Conservation (phyloP, 129 eudicot species). For the Centrapalus pauciflorus region DNA sequence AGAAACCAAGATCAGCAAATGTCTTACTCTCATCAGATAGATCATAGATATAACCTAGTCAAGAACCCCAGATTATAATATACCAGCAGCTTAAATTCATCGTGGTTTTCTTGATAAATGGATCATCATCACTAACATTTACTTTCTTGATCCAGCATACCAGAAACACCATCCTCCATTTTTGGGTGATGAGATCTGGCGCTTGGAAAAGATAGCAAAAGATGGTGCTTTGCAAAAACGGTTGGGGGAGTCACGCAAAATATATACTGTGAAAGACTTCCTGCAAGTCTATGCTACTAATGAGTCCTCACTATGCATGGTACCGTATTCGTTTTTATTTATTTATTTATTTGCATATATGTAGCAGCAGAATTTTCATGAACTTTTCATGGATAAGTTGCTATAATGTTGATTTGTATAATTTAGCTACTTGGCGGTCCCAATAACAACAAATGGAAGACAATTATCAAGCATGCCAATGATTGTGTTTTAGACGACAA, state of each 20-base stretch:
- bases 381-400: background rate
- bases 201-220: conserved; percentile 70
- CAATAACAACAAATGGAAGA: conserved; percentile 53
- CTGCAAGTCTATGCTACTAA: conserved; percentile 42
- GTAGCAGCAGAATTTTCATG: background rate
- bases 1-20: too few relatives aligned
- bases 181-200: conserved; percentile 68
- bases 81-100: too few relatives aligned
- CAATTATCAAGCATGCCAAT: conserved; percentile 51
- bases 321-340: conserved; percentile 23
- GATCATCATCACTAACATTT: conserved; percentile 5
- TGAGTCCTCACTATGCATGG: conserved; percentile 34
- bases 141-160: conserved; percentile 45
- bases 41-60: too few relatives aligned
- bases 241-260: conserved; percentile 20
- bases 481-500: conserved; percentile 48
- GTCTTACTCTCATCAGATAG: too few relatives aligned
- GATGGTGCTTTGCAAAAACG: conserved; percentile 44
- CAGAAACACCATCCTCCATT: conserved; percentile 66
- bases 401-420: conserved; percentile 6
- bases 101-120: too few relatives aligned
- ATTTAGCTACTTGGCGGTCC: conserved; percentile 53
- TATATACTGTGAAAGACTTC: conserved; percentile 48
- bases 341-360: background rate
- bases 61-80: too few relatives aligned